phyloP scores from a whole-genome alignment of 2,329 filamentous ascomycete species.

The Aspergillus luchuensis region DNA sequence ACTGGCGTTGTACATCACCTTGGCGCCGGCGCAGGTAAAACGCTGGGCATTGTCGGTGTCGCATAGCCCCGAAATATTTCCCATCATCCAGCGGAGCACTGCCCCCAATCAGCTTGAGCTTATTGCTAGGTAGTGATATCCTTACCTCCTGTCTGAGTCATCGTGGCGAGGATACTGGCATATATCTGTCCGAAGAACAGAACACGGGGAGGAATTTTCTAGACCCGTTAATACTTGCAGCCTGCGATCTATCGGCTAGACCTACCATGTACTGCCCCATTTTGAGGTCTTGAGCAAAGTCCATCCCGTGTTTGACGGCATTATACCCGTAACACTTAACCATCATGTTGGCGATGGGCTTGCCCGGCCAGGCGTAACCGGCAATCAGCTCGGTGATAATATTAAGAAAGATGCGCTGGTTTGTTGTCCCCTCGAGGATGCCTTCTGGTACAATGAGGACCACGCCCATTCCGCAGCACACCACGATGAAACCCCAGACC shows the following conservation, averaged over 20 bases:
- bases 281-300: conserved; percentile 37
- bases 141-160: conserved; percentile 36
- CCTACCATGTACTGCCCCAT: conserved; percentile 36
- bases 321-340: conserved; percentile 40
- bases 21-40: conserved; percentile 37
- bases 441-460: conserved; percentile 46
- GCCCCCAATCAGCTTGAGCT: neutral
- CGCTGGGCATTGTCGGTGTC: conserved; percentile 33
- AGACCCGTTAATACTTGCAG: neutral
- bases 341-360: conserved; percentile 41
- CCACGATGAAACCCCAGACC: conserved; percentile 43
- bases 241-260: neutral
- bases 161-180: conserved; percentile 35
- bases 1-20: conserved; percentile 38
- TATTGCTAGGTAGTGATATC: neutral
- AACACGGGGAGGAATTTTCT: conserved; percentile 35
- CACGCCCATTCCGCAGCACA: conserved; percentile 39
- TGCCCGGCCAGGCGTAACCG: conserved; percentile 36
- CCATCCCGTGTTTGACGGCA: conserved; percentile 37
- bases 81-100: conserved; percentile 38
- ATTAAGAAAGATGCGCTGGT: conserved; percentile 34
- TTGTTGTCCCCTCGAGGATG: conserved; percentile 38
- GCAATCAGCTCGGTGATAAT: conserved; percentile 39
- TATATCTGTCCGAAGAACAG: conserved; percentile 40
- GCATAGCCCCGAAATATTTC: conserved; percentile 33